Evolutionary conservation across 2,329 filamentous ascomycete species (phyloP).

Genomic region (Colletotrichum sidae): DNA sequence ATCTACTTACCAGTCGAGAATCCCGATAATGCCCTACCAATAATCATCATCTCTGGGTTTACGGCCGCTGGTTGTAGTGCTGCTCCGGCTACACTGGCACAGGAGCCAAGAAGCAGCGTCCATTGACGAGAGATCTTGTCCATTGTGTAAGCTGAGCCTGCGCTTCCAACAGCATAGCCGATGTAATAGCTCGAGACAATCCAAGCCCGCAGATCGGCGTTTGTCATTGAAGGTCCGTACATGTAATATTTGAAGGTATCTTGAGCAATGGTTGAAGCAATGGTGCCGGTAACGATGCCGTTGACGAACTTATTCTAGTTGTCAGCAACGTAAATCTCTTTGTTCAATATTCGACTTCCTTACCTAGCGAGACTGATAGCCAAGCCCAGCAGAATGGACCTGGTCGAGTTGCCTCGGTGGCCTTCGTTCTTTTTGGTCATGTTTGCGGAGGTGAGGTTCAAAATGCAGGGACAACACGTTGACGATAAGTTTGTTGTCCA

Average conservation of each 20-base stretch:
- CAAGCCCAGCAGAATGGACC: conserved; percentile 14
- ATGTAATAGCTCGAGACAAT: conserved; percentile 37
- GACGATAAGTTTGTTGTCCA: no score
- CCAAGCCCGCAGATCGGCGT: conserved; percentile 15
- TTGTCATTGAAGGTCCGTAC: conserved; percentile 26
- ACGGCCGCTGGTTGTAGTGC: conserved; percentile 41
- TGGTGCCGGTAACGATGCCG: conserved; percentile 20
- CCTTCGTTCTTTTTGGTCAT: conserved; percentile 16
- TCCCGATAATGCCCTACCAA: conserved; percentile 42
- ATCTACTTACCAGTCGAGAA: conserved; percentile 39
- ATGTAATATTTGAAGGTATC: conserved; percentile 35
- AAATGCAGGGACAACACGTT: no score
- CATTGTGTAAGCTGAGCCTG: conserved; percentile 30
- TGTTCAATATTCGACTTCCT: neutral
- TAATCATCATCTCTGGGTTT: conserved; percentile 44
- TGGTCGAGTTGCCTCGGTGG: conserved; percentile 30
- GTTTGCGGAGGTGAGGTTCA: neutral
- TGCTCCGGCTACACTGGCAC: neutral
- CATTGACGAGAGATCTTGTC: conserved; percentile 21
- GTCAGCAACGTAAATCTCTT: neutral
- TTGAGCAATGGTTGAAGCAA: conserved; percentile 36
- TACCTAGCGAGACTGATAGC: conserved; percentile 34
- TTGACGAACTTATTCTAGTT: conserved; percentile 4
- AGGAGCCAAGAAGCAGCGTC: conserved; percentile 27
- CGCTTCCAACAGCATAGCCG: conserved; percentile 30